Evolutionary conservation across 192 early-diverging fungal genomes (phyloP), one percentile per base, ranked within the genome.

Genomic region (Pilaira anomala): DNA sequence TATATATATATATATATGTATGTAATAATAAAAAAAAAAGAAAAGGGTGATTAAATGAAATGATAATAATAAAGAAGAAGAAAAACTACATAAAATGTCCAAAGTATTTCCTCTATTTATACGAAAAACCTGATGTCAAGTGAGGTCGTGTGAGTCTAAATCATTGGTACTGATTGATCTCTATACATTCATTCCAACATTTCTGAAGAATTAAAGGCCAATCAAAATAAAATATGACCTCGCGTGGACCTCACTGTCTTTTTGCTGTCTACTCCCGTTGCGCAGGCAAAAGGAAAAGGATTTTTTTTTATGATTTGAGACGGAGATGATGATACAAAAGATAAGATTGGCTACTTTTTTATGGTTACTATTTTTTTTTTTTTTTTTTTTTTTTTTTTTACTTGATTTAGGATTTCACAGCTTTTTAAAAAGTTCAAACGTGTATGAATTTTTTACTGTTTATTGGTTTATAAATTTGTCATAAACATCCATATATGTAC

Each of bases 91-190:
- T 50, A 24, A 39, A 16, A 49, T n/a, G 21, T 30, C 14, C 6
- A 51, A 25, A 22, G 14, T 60, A 39, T 24, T 42, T 42, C 41
- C 40, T 25, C 40, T 60, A 45, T 60, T 45, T 60, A 60, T 42
- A 29, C 18, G 40, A 42, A n/a, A 2, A 21, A 41, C 18, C 22
- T 60, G 40, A 24, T 44, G 40, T 48, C 60, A 61, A 61, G 60
- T 61, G 60, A 48, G 60, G 60, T 61, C 60, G 60, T 61, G 60
- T 61, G 60, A 33, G 60, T 21, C 26, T 45, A 41, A 39, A 24
- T n/a, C 19, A 57, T 57, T 57, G 55, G 55, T 57, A 40, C 13
- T 19, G 18, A 18, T 46, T 14, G 16, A 18, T 46, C 13, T 19
- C 13, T 46, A n/a, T 46, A 25, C 25, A 26, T 50, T 13, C 14